These are phyloP conservation scores for Grigorovia yakushimaensis DNA, from an alignment of 805 yeast species.

Conservation along the genomic window DNA sequence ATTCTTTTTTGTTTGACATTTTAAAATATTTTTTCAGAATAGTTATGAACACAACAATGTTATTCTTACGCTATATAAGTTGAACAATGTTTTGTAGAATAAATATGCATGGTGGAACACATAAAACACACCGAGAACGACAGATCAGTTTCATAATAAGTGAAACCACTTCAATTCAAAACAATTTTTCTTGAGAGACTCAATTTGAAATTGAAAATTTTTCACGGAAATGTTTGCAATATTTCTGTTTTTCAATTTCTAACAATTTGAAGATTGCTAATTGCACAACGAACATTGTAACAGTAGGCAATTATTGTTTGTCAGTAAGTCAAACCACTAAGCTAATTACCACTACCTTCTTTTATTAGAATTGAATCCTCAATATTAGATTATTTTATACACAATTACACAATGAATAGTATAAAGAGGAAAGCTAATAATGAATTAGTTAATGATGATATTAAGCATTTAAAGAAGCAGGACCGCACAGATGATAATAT, in stretches of 20 bases:
- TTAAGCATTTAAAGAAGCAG: background rate
- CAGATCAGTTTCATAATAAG: background rate
- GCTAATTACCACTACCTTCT: background rate
- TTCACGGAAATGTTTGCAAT: background rate
- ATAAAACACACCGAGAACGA: background rate
- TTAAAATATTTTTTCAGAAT: too few relatives aligned
- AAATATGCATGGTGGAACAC: background rate
- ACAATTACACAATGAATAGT: background rate
- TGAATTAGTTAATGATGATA: background rate
- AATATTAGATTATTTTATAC: background rate
- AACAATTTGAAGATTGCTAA: background rate
- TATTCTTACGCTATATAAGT: too few relatives aligned
- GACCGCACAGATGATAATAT: conserved; percentile 9
- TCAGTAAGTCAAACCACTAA: too few relatives aligned
- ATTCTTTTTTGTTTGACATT: conserved; percentile 21
- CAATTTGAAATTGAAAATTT: background rate
- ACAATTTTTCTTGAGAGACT: background rate
- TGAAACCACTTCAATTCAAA: too few relatives aligned
- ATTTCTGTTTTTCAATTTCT: background rate
- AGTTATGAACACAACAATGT: too few relatives aligned
- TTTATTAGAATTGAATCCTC: background rate
- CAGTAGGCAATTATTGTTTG: background rate
- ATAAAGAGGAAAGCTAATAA: background rate
- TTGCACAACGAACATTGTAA: background rate
- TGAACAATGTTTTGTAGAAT: too few relatives aligned